Percentiles rank a stretch among this genome's conserved stretches.
Conservation (phyloP, 345 rosid species). For the Acer yangbiense region DNA sequence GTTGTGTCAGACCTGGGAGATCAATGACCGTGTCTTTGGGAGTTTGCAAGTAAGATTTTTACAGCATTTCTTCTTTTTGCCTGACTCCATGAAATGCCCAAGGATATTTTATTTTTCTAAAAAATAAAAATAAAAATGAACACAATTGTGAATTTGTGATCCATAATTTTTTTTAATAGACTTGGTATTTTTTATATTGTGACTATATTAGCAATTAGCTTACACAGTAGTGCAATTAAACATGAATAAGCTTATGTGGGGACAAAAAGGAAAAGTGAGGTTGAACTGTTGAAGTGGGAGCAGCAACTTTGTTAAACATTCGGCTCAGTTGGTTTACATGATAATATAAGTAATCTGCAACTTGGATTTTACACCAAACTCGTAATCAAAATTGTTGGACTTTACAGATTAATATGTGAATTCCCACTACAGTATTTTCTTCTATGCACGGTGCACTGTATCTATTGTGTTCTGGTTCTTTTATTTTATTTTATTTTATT, state of each 20-base stretch:
- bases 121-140: not conserved
- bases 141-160: not conserved
- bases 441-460: not conserved
- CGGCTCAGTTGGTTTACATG: not conserved
- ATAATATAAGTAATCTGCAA: conserved; percentile 2
- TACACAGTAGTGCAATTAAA: not conserved
- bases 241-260: not conserved
- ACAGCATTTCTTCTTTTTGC: conserved; percentile 3
- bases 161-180: not conserved
- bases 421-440: not conserved
- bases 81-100: not conserved
- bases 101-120: not conserved
- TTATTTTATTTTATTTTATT: too few relatives aligned
- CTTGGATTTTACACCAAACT: not conserved
- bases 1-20: conserved; percentile 91
- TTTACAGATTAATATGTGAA: not conserved
- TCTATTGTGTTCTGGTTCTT: not conserved
- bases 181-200: not conserved
- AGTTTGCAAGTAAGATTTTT: conserved; percentile 64
- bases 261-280: not conserved
- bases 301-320: conserved; percentile 4
- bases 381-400: not conserved
- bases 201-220: not conserved
- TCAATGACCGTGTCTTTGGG: conserved; percentile 87
- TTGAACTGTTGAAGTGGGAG: not conserved